phyloP scores from a whole-genome alignment of 78 protist species.

The Dictyostelium citrinum region DNA sequence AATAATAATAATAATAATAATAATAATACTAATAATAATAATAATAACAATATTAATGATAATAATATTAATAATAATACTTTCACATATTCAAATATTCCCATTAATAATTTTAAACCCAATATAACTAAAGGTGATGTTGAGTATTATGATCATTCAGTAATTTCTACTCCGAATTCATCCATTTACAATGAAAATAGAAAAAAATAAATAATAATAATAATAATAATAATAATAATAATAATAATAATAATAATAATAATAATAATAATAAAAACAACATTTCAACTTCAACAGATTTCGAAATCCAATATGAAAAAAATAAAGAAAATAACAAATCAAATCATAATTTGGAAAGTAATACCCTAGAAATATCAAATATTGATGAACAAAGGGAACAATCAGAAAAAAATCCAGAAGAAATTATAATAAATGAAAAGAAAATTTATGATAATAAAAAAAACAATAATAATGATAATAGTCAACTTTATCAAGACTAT shows the following conservation, averaged over 20 bases:
- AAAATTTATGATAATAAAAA: neutral
- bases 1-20: too few relatives aligned
- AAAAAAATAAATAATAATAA: neutral
- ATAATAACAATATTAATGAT: neutral
- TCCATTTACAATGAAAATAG: neutral
- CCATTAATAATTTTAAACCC: neutral
- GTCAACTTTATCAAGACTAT: neutral
- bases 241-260: neutral
- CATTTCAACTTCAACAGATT: too few relatives aligned
- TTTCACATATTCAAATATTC: neutral
- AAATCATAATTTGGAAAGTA: neutral
- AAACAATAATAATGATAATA: neutral
- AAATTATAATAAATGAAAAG: neutral
- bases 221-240: neutral
- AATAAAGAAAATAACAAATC: neutral
- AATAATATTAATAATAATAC: neutral
- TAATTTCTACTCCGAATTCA: neutral
- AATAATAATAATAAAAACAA: too few relatives aligned
- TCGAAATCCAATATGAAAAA: too few relatives aligned
- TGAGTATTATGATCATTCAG: neutral
- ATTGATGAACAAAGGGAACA: neutral
- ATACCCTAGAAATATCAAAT: neutral
- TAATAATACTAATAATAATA: too few relatives aligned
- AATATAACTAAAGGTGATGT: neutral
- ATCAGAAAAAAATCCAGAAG: neutral